phyloP scores from a whole-genome alignment of 2,329 filamentous ascomycete species.

The Colletotrichum gigasporum region DNA sequence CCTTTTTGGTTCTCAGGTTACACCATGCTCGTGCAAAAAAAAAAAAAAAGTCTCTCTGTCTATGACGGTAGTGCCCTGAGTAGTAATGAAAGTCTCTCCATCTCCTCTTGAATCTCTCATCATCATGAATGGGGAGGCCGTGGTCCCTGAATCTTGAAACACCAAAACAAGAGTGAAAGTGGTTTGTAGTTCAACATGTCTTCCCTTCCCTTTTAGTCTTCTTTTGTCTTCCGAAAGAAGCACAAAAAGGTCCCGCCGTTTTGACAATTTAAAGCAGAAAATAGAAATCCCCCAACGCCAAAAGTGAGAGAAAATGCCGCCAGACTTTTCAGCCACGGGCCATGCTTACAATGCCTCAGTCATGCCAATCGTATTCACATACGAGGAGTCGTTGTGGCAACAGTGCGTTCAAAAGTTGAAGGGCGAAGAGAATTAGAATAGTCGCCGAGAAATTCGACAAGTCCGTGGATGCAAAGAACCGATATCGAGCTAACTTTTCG shows the following conservation, averaged over 20 bases:
- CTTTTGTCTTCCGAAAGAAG: conserved; percentile 31
- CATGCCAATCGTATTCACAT: conserved; percentile 9
- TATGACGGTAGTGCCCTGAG: conserved; percentile 32
- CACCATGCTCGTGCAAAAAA: conserved; percentile 32
- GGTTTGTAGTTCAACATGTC: conserved; percentile 19
- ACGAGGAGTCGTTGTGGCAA: conserved; percentile 5
- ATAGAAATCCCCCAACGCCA: conserved; percentile 20
- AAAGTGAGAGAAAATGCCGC: conserved; percentile 12
- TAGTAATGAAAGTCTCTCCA: conserved; percentile 32
- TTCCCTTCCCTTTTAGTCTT: conserved; percentile 20
- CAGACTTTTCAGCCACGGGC: conserved; percentile 8
- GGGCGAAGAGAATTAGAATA: background rate
- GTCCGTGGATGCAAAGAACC: background rate
- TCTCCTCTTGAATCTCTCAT: conserved; percentile 32
- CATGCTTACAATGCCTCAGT: conserved; percentile 21
- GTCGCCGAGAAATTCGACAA: background rate
- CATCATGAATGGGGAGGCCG: conserved; percentile 30
- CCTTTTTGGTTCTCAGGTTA: conserved; percentile 32
- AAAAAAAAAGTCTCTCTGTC: conserved; percentile 31
- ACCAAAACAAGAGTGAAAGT: conserved; percentile 25
- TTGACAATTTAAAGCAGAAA: conserved; percentile 22
- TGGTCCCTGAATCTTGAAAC: conserved; percentile 37
- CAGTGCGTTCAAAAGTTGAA: conserved; percentile 3
- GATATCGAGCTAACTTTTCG: background rate
- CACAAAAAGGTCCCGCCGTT: conserved; percentile 28